Evolutionary conservation across 2,329 filamentous ascomycete species (phyloP).

Genomic region (Neoarthrinium moseri): DNA sequence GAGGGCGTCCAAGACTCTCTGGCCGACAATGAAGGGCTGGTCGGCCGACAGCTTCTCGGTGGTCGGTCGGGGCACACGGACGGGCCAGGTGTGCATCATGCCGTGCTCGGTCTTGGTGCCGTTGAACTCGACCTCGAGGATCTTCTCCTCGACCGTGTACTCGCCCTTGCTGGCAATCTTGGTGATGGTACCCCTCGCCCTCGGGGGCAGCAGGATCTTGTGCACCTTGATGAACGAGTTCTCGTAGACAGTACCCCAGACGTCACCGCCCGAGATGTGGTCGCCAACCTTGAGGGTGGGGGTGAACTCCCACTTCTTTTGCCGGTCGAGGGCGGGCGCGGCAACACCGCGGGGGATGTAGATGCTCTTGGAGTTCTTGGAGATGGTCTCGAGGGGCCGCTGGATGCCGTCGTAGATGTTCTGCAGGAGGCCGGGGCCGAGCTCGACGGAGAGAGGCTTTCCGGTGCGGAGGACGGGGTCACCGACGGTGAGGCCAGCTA

Average conservation of each 20-base stretch:
- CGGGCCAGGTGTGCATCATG: slow-evolving; percentile 99
- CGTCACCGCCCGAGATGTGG: slow-evolving; percentile 93
- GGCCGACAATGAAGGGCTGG: slow-evolving; percentile 91
- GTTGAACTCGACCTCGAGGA: slow-evolving; percentile 95
- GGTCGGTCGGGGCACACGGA: slow-evolving; percentile 89
- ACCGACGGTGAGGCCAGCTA: slow-evolving; percentile 92
- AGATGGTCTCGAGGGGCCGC: slow-evolving; percentile 84
- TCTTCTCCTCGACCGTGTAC: slow-evolving; percentile 92
- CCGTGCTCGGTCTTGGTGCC: slow-evolving; percentile 90
- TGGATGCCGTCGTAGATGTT: slow-evolving; percentile 99
- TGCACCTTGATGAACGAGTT: slow-evolving; percentile 94
- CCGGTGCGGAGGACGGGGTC: slow-evolving; percentile 88
- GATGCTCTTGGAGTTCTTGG: slow-evolving; percentile 77
- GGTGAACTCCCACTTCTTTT: slow-evolving; percentile 95
- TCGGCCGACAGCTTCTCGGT: slow-evolving; percentile 90
- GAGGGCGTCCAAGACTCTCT: slow-evolving; percentile 92
- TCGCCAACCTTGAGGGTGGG: slow-evolving; percentile 92
- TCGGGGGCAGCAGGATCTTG: slow-evolving; percentile 87
- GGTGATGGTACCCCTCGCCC: slow-evolving; percentile 88
- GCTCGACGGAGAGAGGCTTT: slow-evolving; percentile 95
- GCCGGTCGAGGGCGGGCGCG: slow-evolving; percentile 81
- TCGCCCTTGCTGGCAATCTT: slow-evolving; percentile 84
- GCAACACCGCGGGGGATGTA: slow-evolving; percentile 96
- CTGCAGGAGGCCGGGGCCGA: slow-evolving; percentile 95
- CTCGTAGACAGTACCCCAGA: slow-evolving; percentile 93